Evolutionary conservation across 1,139 yeast species (phyloP), one percentile per base, ranked within the genome.

Genomic region (Hyphopichia burtonii): DNA sequence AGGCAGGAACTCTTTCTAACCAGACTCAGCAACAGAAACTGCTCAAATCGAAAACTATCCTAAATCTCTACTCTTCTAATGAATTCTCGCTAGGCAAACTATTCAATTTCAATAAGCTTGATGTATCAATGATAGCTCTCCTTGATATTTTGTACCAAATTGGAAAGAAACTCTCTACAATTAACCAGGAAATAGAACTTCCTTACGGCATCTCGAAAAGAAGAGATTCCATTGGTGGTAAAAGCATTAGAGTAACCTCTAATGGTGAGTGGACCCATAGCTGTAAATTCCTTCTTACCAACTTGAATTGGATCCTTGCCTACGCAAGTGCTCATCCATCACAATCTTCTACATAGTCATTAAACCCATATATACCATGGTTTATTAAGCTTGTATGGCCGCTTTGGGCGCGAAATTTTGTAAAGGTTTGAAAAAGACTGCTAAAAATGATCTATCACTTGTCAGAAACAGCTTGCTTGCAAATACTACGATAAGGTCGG

Each of bases 191-290:
- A n/a, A 72, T 84, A 35, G 89, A 82, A 41, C 62, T 89, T 20
- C 97, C 98, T 0, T 90, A 88, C 54, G 55, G 70, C 17, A 75
- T 54, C 58, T 79, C 65, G 54, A 51, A 65, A 3, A 73, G 74
- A 34, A 52, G 53, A 20, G 96, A 86, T 49, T 74, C 76, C 41
- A 85, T 93, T 38, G 96, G 96, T 1, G 91, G 88, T 0, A 78
- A 81, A 45, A 81, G 89, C 44, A 85, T 93, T 14, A 69, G 84
- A 41, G 76, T 89, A 2, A 80, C 89, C 2, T 77, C 88, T 10
- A 85, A 84, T 55, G 80, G 82, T 36, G 89, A 86, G 47, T 93
- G 99, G 99, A 89, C 97, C 0, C 79, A 82, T 30, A 91, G 96
- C 1, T 91, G 96, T 63, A 85, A 86, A 55, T 85, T 82, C 54